phyloP scores from a whole-genome alignment of 768 basidiomycete species.

The Leucogyrophana mollusca region DNA sequence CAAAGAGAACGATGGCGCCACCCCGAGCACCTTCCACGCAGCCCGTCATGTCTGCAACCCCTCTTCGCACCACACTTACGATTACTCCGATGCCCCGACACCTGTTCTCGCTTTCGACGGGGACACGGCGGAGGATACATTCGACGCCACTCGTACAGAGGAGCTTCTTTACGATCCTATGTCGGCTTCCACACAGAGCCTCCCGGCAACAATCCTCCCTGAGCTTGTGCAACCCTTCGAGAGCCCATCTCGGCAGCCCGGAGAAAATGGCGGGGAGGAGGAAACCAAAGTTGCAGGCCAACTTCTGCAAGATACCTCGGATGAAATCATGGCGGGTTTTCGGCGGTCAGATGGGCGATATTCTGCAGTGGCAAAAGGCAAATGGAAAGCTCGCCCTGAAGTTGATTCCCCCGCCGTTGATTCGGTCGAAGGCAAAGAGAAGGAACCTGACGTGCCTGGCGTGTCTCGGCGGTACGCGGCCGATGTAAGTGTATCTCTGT shows the following conservation, averaged over 20 bases:
- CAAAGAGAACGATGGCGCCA: too few species aligned
- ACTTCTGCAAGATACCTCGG: background rate
- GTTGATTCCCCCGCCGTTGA: background rate
- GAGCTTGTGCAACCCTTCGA: conserved; percentile 12
- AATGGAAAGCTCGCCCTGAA: conserved; percentile 8
- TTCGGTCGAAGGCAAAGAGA: background rate
- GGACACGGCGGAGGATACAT: too few species aligned
- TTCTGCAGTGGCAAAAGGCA: conserved; percentile 12
- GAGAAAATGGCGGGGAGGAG: background rate
- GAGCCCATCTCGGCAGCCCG: background rate
- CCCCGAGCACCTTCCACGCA: too few species aligned
- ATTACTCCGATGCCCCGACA: too few species aligned
- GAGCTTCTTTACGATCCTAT: too few species aligned
- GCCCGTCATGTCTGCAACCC: too few species aligned
- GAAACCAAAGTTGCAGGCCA: background rate
- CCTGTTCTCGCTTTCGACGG: too few species aligned
- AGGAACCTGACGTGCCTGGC: background rate
- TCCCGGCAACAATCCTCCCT: conserved; percentile 17
- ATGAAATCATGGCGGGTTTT: background rate
- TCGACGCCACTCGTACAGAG: too few species aligned
- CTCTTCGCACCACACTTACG: too few species aligned
- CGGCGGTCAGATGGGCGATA: conserved; percentile 1
- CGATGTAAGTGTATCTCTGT: background rate
- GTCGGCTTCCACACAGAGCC: background rate
- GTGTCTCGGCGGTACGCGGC: background rate